Percentiles rank a stretch among this genome's conserved stretches.
Evolutionary conservation across 495 filamentous ascomycete species (phyloP).

Genomic region (Penicillium roqueforti): DNA sequence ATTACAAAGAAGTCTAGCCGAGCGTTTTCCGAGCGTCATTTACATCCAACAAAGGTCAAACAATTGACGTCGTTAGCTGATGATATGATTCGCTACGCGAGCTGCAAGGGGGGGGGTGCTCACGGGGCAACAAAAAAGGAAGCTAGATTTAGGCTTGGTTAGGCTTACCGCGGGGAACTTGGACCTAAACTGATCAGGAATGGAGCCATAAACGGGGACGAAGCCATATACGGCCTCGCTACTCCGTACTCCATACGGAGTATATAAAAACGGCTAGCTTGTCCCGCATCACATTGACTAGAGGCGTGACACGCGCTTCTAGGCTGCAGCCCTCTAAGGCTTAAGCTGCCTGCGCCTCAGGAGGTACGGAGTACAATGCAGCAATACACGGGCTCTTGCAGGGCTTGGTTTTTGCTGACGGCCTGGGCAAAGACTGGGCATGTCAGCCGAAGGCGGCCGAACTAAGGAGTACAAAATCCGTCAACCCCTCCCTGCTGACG

Average conservation of each 20-base stretch:
- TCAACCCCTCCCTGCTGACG: not conserved
- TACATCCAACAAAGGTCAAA: conserved; percentile 14
- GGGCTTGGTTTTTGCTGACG: not conserved
- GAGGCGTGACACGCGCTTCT: conserved; percentile 10
- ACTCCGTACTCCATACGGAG: not conserved
- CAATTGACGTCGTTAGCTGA: not conserved
- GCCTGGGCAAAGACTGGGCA: not conserved
- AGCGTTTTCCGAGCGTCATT: conserved; percentile 8
- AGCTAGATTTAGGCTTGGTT: not conserved
- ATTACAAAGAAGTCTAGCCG: conserved; percentile 4
- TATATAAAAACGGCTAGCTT: not conserved
- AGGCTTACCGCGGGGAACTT: conserved; percentile 16
- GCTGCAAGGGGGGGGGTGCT: conserved; percentile 20
- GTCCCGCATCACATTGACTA: not conserved
- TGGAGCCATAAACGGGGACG: not conserved
- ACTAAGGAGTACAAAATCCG: not conserved
- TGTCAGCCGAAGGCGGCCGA: not conserved
- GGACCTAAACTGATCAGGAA: not conserved
- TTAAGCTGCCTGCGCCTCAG: conserved; percentile 28
- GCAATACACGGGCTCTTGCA: not conserved
- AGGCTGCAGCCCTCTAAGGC: conserved; percentile 41
- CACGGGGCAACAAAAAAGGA: not conserved
- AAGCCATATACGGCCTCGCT: not conserved
- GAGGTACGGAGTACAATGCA: too few relatives aligned
- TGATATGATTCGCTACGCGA: conserved; percentile 10